These are phyloP conservation scores for Leucosporidium yakuticum DNA, from an alignment of 768 basidiomycete genomes.

Conservation along the genomic window DNA sequence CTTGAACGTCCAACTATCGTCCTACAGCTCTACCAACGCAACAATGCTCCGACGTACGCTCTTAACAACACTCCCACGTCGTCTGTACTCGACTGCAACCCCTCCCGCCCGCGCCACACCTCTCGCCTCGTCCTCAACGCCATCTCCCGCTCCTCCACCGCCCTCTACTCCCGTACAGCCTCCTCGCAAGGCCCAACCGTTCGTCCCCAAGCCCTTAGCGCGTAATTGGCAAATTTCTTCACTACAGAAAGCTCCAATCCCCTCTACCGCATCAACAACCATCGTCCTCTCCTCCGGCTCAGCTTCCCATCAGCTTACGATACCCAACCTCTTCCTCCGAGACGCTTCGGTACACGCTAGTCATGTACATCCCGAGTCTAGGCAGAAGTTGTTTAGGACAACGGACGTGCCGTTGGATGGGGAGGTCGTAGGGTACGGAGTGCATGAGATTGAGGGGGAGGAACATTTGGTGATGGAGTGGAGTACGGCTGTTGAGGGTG, in stretches of 20 bases:
- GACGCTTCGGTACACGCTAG: slow-evolving; percentile 70
- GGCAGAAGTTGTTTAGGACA: slow-evolving; percentile 67
- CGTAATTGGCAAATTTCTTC: slow-evolving; percentile 12
- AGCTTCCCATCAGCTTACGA: slow-evolving; percentile 36
- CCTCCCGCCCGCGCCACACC: too few relatives aligned
- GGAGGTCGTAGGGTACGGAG: slow-evolving; percentile 47
- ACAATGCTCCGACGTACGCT: too few relatives aligned
- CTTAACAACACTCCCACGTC: too few relatives aligned
- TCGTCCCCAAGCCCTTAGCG: slow-evolving; percentile 11
- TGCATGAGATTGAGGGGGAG: slow-evolving; percentile 43
- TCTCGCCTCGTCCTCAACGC: too few relatives aligned
- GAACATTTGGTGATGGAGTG: slow-evolving; percentile 48
- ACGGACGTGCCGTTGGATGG: slow-evolving; percentile 59
- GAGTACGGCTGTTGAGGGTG: slow-evolving; percentile 50
- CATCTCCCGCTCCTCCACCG: background rate
- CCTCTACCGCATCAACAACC: background rate
- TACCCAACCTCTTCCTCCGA: slow-evolving; percentile 72
- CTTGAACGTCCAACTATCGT: too few relatives aligned
- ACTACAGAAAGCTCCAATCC: slow-evolving; percentile 4
- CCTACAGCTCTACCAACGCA: too few relatives aligned
- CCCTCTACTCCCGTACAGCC: background rate
- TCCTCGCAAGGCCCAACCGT: slow-evolving; percentile 20
- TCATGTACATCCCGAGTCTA: slow-evolving; percentile 70
- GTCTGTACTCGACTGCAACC: too few relatives aligned
- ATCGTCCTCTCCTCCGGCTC: slow-evolving; percentile 11